Conservation (phyloP, 2,329 filamentous ascomycete genomes). For the Aspergillus melleus region DNA sequence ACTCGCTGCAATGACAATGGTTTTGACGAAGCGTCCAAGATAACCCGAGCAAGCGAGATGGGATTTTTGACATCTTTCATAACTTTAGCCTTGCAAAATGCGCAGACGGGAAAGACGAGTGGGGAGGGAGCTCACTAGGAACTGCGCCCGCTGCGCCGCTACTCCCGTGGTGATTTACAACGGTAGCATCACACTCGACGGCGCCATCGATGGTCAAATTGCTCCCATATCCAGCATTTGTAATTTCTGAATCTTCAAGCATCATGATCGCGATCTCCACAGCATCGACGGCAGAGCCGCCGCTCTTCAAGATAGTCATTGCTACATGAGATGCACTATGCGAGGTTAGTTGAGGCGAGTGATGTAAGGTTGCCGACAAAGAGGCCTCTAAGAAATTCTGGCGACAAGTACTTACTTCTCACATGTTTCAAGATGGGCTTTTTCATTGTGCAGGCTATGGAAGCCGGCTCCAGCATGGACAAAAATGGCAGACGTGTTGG, state of each 20-base stretch:
- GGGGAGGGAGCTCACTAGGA: constrained; percentile 62
- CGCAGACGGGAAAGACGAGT: not conserved
- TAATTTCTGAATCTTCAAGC: constrained; percentile 92
- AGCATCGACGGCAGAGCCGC: constrained; percentile 79
- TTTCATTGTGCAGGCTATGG: constrained; percentile 84
- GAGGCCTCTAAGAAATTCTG: constrained; percentile 1
- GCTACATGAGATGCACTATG: constrained; percentile 75
- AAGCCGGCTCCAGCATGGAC: constrained; percentile 95
- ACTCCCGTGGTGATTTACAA: constrained; percentile 86
- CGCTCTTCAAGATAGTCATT: constrained; percentile 77
- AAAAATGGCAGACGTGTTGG: constrained; percentile 73
- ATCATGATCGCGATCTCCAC: constrained; percentile 85
- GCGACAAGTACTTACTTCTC: constrained; percentile 67
- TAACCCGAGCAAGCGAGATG: constrained; percentile 78
- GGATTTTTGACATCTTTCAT: constrained; percentile 74
- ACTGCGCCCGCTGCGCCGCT: constrained; percentile 93
- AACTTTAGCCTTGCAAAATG: not conserved
- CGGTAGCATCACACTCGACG: constrained; percentile 91
- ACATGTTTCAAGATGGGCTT: constrained; percentile 80
- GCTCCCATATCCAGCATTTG: constrained; percentile 94
- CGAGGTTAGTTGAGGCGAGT: constrained; percentile 6
- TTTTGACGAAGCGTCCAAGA: constrained; percentile 74
- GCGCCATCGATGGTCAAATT: constrained; percentile 87
- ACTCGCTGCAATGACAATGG: constrained; percentile 83
- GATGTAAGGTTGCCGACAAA: not conserved